A percentile compares a stretch with the other conserved stretches of the same genome.
Evolutionary conservation across 148 eudicot species (phyloP).

Genomic region (Vaccinium myrtillus): DNA sequence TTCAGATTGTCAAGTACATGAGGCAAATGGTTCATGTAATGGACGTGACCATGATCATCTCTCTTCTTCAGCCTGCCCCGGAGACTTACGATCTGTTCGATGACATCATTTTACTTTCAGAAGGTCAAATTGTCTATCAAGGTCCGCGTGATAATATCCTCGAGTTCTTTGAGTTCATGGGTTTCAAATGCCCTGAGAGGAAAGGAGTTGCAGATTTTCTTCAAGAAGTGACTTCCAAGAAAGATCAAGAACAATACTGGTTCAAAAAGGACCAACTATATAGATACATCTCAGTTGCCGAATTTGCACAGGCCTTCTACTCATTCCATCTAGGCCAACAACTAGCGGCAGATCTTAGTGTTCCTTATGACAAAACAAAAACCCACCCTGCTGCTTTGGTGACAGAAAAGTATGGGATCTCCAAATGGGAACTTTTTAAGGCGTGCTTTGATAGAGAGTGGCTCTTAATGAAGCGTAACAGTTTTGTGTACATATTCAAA

Average conservation of each 20-base stretch:
- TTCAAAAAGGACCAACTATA: constrained; percentile 31
- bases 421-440: constrained; percentile 51
- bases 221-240: constrained; percentile 46
- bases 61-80: constrained; percentile 52
- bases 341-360: constrained; percentile 20
- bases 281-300: constrained; percentile 29
- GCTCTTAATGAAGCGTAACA: constrained; percentile 64
- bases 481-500: constrained; percentile 59
- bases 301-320: constrained; percentile 27
- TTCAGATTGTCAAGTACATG: constrained; percentile 38
- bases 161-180: constrained; percentile 40
- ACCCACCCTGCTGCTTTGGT: constrained; percentile 48
- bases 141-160: constrained; percentile 41
- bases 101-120: constrained; percentile 44
- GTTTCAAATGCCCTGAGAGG: constrained; percentile 54
- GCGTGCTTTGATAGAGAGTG: constrained; percentile 60
- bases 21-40: constrained; percentile 49
- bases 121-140: constrained; percentile 43
- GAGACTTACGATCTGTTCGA: constrained; percentile 47
- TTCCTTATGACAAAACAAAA: constrained; percentile 39
- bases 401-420: constrained; percentile 52
- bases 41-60: constrained; percentile 45
- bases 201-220: constrained; percentile 51
- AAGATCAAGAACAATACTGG: constrained; percentile 53
- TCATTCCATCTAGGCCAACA: constrained; percentile 34